These are phyloP conservation scores for Raddia guianensis DNA, from an alignment of 176 grass and related monocot species.

Conservation along the genomic window DNA sequence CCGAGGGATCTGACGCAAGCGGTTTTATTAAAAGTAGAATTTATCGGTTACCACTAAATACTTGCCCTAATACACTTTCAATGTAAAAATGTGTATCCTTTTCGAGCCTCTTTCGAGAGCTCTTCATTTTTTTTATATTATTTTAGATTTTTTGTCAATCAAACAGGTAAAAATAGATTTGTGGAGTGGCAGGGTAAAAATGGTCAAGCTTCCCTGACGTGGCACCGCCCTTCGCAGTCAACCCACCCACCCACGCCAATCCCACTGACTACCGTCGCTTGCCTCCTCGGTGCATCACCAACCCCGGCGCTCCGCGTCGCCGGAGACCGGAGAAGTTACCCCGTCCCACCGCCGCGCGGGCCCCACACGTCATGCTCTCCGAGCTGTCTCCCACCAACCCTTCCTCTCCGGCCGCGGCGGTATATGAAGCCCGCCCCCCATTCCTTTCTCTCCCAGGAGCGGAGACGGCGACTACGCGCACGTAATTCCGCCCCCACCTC, in stretches of 20 bases:
- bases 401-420: conserved; percentile 22
- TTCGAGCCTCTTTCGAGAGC: too few species aligned
- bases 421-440: conserved; percentile 44
- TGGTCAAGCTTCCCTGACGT: too few species aligned
- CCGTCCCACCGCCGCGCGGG: not conserved
- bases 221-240: not conserved
- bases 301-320: not conserved
- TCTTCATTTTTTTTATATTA: too few species aligned
- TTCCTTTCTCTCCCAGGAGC: not conserved
- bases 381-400: conserved; percentile 31
- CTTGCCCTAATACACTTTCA: too few species aligned
- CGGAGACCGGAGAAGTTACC: not conserved
- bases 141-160: too few species aligned
- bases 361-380: not conserved
- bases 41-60: too few species aligned
- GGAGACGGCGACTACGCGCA: not conserved
- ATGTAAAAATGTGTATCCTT: too few species aligned
- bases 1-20: too few species aligned
- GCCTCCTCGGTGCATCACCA: not conserved
- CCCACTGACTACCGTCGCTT: not conserved
- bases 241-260: not conserved
- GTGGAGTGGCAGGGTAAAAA: too few species aligned
- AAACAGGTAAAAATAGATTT: too few species aligned
- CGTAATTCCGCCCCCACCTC: conserved; percentile 36
- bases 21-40: too few species aligned